Evolutionary conservation across 495 filamentous ascomycete species (phyloP), one percentile per base, ranked within the genome.

Genomic region (Tuber umbilicatum): DNA sequence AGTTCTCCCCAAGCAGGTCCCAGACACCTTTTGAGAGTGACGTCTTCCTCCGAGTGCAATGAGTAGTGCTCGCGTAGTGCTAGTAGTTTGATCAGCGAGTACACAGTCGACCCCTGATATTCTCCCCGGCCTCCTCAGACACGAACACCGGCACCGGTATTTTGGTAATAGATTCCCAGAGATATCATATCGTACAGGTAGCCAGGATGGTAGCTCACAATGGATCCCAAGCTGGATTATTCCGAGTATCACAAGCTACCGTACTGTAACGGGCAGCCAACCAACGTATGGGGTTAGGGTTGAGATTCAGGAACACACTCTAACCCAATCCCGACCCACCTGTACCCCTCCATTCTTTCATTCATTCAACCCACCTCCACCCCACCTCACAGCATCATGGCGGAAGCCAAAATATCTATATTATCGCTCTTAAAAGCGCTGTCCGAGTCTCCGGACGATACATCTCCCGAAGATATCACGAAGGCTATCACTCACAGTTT

Each of bases 401-500:
- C 76, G 9, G 10, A 71, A 23, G 42, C 67, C 21, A 78, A 71
- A 39, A 40, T 68, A 45, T 92, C 92, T 70, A 93, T 98, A 79
- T 90, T 91, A 10, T 89, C 92, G 23, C 88, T 98, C 23, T 89
- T 98, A 71, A 89, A 92, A 75, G 87, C 89, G 55, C 87, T 98
- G 38, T 89, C 87, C 23, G 91, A 92, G 88, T 90, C 92, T 71
- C 85, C 88, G 43, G 86, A 88, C 0, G 81, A 83, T 16, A 90
- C 94, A 19, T 88, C 89, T 31, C 90, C 94, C 31, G 86, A 90
- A 47, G 91, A 97, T 75, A 94, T 99, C 79, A 93, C 94, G 73
- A 84, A 90, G 12, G 94, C 95, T 23, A 90, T 99, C 78, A 90
- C 92, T 4, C 86, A 91, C 78, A 94, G 97, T 81, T 97, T 98